These are phyloP conservation scores for Trichosporon faecale DNA, from an alignment of 1,284 basidiomycete genomes.

Conservation along the genomic window DNA sequence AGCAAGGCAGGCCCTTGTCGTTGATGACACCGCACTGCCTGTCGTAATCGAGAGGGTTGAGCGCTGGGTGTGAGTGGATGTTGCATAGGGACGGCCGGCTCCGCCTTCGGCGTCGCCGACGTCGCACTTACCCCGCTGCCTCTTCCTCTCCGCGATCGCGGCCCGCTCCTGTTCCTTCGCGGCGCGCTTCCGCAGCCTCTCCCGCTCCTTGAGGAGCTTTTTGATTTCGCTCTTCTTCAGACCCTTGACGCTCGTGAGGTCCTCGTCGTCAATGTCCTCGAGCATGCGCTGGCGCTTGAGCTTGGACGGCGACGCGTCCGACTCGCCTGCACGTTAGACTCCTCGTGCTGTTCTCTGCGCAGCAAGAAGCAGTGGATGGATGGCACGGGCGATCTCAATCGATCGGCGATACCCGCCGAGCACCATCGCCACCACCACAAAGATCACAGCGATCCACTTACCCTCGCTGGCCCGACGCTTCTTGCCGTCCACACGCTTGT, in stretches of 20 bases:
- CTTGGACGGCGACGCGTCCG: constrained; percentile 27
- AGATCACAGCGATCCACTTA: constrained; percentile 24
- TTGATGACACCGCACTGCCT: constrained; percentile 97
- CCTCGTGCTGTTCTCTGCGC: background rate
- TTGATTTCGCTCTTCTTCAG: constrained; percentile 46
- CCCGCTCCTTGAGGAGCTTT: constrained; percentile 42
- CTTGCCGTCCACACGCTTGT: constrained; percentile 51
- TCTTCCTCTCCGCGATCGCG: constrained; percentile 62
- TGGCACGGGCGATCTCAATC: background rate
- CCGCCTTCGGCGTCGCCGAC: too few relatives aligned
- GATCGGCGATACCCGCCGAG: background rate
- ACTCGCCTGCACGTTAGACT: constrained; percentile 15
- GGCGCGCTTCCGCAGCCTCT: constrained; percentile 63
- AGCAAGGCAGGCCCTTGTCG: constrained; percentile 88
- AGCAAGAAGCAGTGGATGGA: background rate
- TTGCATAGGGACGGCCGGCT: background rate
- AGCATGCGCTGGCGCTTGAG: constrained; percentile 39
- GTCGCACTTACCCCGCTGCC: constrained; percentile 62
- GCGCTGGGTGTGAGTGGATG: constrained; percentile 25
- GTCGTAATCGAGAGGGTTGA: constrained; percentile 79
- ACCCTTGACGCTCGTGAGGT: constrained; percentile 31
- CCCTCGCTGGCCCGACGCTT: constrained; percentile 44
- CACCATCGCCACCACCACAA: background rate
- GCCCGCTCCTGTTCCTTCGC: constrained; percentile 57
- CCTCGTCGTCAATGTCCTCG: constrained; percentile 33